phyloP scores from a whole-genome alignment of 2,329 filamentous ascomycete species.

The Raffaelea deltoideospora region DNA sequence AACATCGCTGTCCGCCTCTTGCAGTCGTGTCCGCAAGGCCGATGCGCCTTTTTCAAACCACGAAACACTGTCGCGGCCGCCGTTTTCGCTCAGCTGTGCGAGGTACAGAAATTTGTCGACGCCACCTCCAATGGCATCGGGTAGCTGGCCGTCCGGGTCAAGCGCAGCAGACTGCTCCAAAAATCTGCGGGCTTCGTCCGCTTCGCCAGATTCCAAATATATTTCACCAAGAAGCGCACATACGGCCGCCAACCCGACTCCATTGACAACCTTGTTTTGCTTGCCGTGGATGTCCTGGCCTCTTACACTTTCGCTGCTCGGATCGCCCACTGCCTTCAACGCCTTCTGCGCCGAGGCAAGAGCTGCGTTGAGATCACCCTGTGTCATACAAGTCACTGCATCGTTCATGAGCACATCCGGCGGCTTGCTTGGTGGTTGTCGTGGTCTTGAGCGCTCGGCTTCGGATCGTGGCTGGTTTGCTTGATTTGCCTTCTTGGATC shows the following conservation, averaged over 20 bases:
- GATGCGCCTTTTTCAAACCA: slow-evolving; percentile 60
- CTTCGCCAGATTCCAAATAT: slow-evolving; percentile 66
- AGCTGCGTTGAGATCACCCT: slow-evolving; percentile 17
- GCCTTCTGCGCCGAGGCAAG: slow-evolving; percentile 22
- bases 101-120: slow-evolving; percentile 92
- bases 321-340: slow-evolving; percentile 25
- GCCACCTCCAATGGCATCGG: slow-evolving; percentile 62
- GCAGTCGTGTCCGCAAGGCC: slow-evolving; percentile 45
- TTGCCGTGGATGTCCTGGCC: slow-evolving; percentile 1
- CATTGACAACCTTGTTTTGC: slow-evolving; percentile 6
- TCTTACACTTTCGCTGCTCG: slow-evolving; percentile 26
- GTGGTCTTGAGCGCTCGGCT: too few species aligned
- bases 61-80: slow-evolving; percentile 46
- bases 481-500: slow-evolving; percentile 4
- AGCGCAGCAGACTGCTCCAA: slow-evolving; percentile 61
- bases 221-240: slow-evolving; percentile 70
- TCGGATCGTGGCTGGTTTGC: neutral
- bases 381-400: slow-evolving; percentile 18
- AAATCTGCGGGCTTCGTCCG: slow-evolving; percentile 55
- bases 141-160: slow-evolving; percentile 58
- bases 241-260: slow-evolving; percentile 34
- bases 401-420: slow-evolving; percentile 15
- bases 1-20: slow-evolving; percentile 17
- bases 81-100: slow-evolving; percentile 69
- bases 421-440: slow-evolving; percentile 2